Evolutionary conservation across 78 protist species (phyloP).

Genomic region (Dictyostelium firmibasis): DNA sequence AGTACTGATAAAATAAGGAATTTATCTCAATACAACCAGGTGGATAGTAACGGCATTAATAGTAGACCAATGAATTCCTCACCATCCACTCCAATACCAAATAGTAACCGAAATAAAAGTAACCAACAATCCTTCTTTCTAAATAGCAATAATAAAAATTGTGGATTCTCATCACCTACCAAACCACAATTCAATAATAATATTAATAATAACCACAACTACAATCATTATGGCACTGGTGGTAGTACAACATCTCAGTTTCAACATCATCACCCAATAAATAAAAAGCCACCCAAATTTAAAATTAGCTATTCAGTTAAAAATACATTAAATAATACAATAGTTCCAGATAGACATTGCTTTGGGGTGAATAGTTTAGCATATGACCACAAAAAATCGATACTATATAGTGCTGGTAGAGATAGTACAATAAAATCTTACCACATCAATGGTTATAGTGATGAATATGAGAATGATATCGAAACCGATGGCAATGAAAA

Average conservation of each 20-base stretch:
- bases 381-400: neutral
- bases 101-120: neutral
- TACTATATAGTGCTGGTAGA: conserved; percentile 46
- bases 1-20: neutral
- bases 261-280: neutral
- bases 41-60: neutral
- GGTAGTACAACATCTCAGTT: neutral
- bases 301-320: conserved; percentile 43
- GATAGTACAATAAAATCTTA: conserved; percentile 56
- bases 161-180: neutral
- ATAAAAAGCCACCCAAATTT: conserved; percentile 6
- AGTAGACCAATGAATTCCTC: conserved; percentile 1
- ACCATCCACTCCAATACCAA: conserved; percentile 21
- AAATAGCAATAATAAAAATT: neutral
- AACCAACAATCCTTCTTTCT: neutral
- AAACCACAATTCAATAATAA: neutral
- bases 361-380: conserved; percentile 54
- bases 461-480: neutral
- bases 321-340: neutral
- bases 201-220: neutral
- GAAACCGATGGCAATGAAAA: neutral
- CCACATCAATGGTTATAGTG: neutral
- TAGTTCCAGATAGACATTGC: conserved; percentile 40
- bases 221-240: neutral
- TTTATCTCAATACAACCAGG: neutral